A percentile compares a stretch with the other conserved stretches of the same genome.
Evolutionary conservation across 352 stramenopile genomes (phyloP).

Genomic region (Peronosclerospora sorghi): DNA sequence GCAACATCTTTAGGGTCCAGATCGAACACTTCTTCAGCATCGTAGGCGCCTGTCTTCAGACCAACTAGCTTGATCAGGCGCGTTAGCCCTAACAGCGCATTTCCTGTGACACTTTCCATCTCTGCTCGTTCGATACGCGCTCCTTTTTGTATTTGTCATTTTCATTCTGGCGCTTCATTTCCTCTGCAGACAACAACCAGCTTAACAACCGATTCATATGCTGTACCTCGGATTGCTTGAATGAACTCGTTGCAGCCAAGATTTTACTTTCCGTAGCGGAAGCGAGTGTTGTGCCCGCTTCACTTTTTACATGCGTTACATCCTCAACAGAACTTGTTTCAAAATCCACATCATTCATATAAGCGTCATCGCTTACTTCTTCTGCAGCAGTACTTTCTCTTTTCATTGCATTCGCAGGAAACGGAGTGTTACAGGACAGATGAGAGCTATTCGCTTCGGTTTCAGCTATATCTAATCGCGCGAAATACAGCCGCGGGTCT

Average conservation of each 20-base stretch:
- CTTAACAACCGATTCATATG: conserved; percentile 83
- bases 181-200: conserved; percentile 78
- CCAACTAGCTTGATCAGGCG: too few species aligned
- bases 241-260: conserved; percentile 27
- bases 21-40: too few species aligned
- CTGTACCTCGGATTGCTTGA: conserved; percentile 82
- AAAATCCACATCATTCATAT: conserved; percentile 40
- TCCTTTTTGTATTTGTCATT: conserved; percentile 71
- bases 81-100: too few species aligned
- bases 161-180: conserved; percentile 76
- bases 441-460: conserved; percentile 2
- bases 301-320: conserved; percentile 20
- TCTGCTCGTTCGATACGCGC: conserved; percentile 50
- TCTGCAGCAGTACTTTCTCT: conserved; percentile 5
- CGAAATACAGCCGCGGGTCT: conserved; percentile 66
- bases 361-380: conserved; percentile 12
- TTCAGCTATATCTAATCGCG: conserved; percentile 40
- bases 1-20: too few species aligned
- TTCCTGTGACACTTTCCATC: conserved; percentile 59
- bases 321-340: conserved; percentile 31
- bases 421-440: neutral
- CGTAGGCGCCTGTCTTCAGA: too few species aligned
- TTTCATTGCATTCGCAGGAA: conserved; percentile 5
- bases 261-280: conserved; percentile 1
- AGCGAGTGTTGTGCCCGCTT: conserved; percentile 1